Evolutionary conservation across 257 asterid genomes (phyloP).

Genomic region (Solanum sitiens): DNA sequence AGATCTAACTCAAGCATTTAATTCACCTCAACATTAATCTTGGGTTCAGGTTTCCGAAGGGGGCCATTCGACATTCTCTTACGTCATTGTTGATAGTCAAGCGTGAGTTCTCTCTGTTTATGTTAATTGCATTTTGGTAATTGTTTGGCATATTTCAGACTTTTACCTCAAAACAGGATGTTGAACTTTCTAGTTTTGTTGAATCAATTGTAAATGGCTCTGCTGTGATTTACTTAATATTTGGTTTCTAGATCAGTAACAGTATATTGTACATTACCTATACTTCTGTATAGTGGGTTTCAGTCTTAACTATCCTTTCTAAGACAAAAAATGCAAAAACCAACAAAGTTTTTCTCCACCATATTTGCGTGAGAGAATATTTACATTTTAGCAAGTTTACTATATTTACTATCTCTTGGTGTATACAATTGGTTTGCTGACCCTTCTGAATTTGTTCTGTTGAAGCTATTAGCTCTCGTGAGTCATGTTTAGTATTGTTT

Average conservation of each 20-base stretch:
- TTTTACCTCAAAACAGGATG: neutral
- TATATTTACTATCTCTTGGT: neutral
- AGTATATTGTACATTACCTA: neutral
- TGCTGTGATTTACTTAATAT: neutral
- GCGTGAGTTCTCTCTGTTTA: conserved; percentile 45
- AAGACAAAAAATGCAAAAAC: neutral
- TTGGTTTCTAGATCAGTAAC: neutral
- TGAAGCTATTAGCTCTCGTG: neutral
- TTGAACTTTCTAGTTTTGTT: neutral
- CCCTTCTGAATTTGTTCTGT: neutral
- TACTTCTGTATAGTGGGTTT: neutral
- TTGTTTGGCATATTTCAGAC: neutral
- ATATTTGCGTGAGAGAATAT: neutral
- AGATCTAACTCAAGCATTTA: neutral
- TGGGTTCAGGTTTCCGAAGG: conserved; percentile 65
- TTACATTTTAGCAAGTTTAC: neutral
- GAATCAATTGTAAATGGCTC: neutral
- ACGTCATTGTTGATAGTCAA: conserved; percentile 76
- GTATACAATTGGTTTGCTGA: neutral
- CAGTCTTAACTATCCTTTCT: neutral
- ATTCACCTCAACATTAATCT: neutral
- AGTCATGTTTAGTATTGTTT: neutral
- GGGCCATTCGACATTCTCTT: conserved; percentile 93
- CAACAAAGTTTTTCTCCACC: neutral
- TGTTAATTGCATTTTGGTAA: neutral